Conservation (phyloP, 306 rosid species). For the Vicia sativa region DNA sequence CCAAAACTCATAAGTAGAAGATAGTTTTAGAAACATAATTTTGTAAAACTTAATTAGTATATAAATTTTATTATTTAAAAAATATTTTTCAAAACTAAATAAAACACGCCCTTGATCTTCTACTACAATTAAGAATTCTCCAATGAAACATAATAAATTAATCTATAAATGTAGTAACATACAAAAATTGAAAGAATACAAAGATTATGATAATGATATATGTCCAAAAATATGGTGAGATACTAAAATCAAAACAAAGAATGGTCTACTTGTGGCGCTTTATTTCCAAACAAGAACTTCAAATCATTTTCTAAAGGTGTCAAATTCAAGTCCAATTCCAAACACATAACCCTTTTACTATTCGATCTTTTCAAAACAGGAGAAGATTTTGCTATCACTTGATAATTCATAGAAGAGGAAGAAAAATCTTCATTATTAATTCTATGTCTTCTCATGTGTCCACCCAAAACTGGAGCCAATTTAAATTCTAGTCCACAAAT, state of each 20-base stretch:
- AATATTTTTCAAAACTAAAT: too few relatives aligned
- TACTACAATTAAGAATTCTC: too few relatives aligned
- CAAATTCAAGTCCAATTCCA: slow-evolving; percentile 78
- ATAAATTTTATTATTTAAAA: too few relatives aligned
- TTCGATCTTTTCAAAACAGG: slow-evolving; percentile 62
- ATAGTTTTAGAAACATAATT: too few relatives aligned
- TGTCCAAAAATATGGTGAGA: background rate
- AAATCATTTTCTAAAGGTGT: slow-evolving; percentile 87
- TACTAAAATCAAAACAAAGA: slow-evolving; percentile 29
- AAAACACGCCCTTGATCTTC: too few relatives aligned
- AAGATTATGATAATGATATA: background rate
- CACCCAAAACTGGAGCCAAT: slow-evolving; percentile 83
- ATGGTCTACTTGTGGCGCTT: slow-evolving; percentile 57
- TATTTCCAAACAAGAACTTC: slow-evolving; percentile 71
- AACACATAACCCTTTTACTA: slow-evolving; percentile 52
- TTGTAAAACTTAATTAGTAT: too few relatives aligned
- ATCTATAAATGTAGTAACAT: background rate
- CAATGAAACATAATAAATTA: background rate
- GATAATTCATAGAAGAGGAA: background rate
- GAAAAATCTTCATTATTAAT: slow-evolving; percentile 34
- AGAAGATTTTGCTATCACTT: background rate
- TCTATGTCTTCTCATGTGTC: slow-evolving; percentile 82
- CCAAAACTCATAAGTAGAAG: too few relatives aligned
- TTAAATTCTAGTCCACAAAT: slow-evolving; percentile 67
- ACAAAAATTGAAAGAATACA: slow-evolving; percentile 29